phyloP scores from a whole-genome alignment of 768 basidiomycete species.

The Trametes punicea region DNA sequence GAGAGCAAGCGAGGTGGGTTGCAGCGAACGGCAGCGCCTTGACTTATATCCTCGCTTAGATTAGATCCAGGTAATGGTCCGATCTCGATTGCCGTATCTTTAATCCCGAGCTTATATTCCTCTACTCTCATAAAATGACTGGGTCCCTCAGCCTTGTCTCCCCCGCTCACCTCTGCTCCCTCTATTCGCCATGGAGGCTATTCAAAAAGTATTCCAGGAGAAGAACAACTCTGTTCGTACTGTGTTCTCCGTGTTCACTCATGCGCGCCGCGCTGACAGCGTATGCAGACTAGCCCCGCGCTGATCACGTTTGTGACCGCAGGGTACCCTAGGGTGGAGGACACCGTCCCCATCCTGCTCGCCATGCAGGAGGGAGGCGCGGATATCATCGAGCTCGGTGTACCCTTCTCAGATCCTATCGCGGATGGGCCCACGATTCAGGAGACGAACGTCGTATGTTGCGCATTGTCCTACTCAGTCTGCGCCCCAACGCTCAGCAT shows the following conservation, averaged over 20 bases:
- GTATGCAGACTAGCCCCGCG: slow-evolving; percentile 38
- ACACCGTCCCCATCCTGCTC: slow-evolving; percentile 84
- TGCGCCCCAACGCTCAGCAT: not conserved
- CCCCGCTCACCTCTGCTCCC: slow-evolving; percentile 10
- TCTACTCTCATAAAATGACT: slow-evolving; percentile 18
- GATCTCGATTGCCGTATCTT: not conserved
- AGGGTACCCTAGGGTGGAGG: slow-evolving; percentile 76
- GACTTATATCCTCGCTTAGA: slow-evolving; percentile 7
- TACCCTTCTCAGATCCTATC: slow-evolving; percentile 95
- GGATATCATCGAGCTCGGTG: slow-evolving; percentile 92
- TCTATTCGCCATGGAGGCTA: slow-evolving; percentile 54
- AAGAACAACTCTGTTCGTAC: slow-evolving; percentile 53
- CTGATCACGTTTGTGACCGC: slow-evolving; percentile 92
- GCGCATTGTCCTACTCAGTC: not conserved
- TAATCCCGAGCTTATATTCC: not conserved
- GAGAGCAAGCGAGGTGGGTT: slow-evolving; percentile 9
- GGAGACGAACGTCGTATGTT: slow-evolving; percentile 82
- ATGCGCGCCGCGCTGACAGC: not conserved
- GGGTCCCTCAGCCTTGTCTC: slow-evolving; percentile 1
- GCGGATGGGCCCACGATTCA: slow-evolving; percentile 96
- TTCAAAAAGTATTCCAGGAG: slow-evolving; percentile 66
- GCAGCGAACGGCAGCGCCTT: slow-evolving; percentile 5
- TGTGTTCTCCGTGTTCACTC: not conserved
- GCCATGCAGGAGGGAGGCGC: slow-evolving; percentile 93
- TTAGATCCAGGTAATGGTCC: slow-evolving; percentile 12